phyloP scores from a whole-genome alignment of 2,329 filamentous ascomycete species.

The Lasiodiplodia citricola region DNA sequence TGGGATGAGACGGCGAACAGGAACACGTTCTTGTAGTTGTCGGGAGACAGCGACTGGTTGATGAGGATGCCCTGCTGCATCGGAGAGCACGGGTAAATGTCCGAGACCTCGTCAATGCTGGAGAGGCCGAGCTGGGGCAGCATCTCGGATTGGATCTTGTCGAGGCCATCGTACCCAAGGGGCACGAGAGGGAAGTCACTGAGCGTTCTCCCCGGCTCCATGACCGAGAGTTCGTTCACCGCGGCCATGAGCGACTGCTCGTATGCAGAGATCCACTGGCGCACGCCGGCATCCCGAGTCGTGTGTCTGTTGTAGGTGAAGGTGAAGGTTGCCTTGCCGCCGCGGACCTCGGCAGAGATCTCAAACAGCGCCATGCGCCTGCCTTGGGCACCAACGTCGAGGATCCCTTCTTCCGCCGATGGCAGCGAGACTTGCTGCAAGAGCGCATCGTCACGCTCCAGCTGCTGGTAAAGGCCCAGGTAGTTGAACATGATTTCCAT shows the following conservation, averaged over 20 bases:
- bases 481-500: slow-evolving; percentile 67
- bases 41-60: slow-evolving; percentile 4
- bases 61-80: slow-evolving; percentile 24
- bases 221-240: slow-evolving; percentile 32
- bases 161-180: background rate
- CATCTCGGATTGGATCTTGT: slow-evolving; percentile 2
- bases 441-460: slow-evolving; percentile 42
- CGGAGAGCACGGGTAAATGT: slow-evolving; percentile 23
- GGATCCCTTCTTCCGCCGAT: background rate
- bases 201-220: slow-evolving; percentile 1
- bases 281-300: slow-evolving; percentile 51
- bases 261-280: slow-evolving; percentile 50
- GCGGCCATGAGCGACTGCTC: slow-evolving; percentile 39
- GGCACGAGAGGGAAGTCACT: slow-evolving; percentile 11
- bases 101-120: slow-evolving; percentile 31
- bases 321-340: slow-evolving; percentile 53
- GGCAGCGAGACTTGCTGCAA: slow-evolving; percentile 6
- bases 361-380: slow-evolving; percentile 58
- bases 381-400: slow-evolving; percentile 27
- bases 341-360: slow-evolving; percentile 57
- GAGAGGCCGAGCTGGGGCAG: slow-evolving; percentile 8
- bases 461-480: slow-evolving; percentile 57
- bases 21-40: slow-evolving; percentile 12
- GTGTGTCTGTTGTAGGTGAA: slow-evolving; percentile 59
- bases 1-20: background rate